Percentiles rank a stretch among this genome's conserved stretches.
Evolutionary conservation across 2,329 filamentous ascomycete species (phyloP).

Genomic region (Trichoderma cornu-damae): DNA sequence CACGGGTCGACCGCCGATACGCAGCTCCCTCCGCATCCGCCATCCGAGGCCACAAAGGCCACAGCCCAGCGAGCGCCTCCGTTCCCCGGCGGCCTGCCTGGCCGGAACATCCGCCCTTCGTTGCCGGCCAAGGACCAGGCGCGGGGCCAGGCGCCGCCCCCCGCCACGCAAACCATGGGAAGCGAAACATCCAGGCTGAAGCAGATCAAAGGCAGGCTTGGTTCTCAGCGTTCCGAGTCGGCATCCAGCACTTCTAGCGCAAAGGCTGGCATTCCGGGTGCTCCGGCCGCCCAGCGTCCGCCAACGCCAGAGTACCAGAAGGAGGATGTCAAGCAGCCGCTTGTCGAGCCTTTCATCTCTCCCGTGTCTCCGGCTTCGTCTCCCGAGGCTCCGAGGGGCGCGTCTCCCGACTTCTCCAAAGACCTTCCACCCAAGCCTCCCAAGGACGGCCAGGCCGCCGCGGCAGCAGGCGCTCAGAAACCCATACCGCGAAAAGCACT

Average conservation of each 20-base stretch:
- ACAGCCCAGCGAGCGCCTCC: conserved; percentile 19
- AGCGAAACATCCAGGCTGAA: conserved; percentile 31
- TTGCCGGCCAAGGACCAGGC: conserved; percentile 18
- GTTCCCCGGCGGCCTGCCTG: conserved; percentile 25
- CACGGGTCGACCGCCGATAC: conserved; percentile 46
- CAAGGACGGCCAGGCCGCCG: conserved; percentile 3
- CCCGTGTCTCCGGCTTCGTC: conserved; percentile 45
- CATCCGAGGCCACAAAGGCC: background rate
- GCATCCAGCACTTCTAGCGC: conserved; percentile 6
- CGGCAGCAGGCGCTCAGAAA: conserved; percentile 16
- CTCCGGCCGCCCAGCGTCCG: conserved; percentile 33
- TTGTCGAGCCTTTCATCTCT: conserved; percentile 36
- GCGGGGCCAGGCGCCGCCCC: too few species aligned
- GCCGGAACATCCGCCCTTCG: conserved; percentile 28
- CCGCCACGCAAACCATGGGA: conserved; percentile 30
- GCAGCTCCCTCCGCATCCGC: background rate
- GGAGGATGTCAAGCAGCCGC: conserved; percentile 37
- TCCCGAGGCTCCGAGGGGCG: conserved; percentile 33
- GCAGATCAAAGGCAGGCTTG: conserved; percentile 30
- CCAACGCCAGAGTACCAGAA: conserved; percentile 48
- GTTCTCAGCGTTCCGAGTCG: conserved; percentile 24
- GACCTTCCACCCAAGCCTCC: conserved; percentile 19
- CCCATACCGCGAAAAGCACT: conserved; percentile 28
- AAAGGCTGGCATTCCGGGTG: conserved; percentile 8
- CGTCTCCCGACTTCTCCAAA: conserved; percentile 20